Evolutionary conservation across 2,329 filamentous ascomycete species (phyloP).

Genomic region (Fulvia fulva): DNA sequence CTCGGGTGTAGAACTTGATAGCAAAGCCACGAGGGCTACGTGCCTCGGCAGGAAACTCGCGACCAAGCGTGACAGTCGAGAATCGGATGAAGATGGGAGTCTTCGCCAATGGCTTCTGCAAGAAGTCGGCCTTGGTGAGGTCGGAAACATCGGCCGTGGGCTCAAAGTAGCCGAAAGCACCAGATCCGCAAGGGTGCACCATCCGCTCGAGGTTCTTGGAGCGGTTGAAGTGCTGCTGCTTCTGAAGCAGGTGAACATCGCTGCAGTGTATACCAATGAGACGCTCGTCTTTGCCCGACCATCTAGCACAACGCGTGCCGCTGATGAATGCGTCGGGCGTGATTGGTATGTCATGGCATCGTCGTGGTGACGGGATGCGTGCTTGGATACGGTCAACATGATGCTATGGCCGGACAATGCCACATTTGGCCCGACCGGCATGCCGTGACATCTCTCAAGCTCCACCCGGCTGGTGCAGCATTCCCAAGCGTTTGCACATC

Average conservation of each 20-base stretch:
- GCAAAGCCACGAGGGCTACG: neutral
- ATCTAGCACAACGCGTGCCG: neutral
- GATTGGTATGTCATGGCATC: neutral
- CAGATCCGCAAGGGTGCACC: neutral
- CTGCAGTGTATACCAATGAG: conserved; percentile 25
- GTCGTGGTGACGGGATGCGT: neutral
- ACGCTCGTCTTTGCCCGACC: neutral
- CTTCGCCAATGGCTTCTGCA: neutral
- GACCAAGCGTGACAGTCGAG: neutral
- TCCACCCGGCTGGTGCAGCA: too few relatives aligned
- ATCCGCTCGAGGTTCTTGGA: conserved; percentile 25
- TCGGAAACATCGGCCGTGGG: neutral
- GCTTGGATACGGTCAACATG: neutral
- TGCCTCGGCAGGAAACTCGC: neutral
- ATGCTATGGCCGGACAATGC: neutral
- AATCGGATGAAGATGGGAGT: neutral
- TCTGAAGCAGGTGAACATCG: conserved; percentile 52
- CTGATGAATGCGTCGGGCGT: neutral
- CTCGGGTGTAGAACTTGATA: neutral
- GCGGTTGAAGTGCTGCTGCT: conserved; percentile 55
- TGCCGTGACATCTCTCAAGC: neutral
- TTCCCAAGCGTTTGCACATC: neutral
- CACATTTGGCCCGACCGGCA: neutral
- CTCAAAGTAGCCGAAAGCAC: neutral
- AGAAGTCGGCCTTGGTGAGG: neutral